A percentile compares a stretch with the other conserved stretches of the same genome.
Evolutionary conservation across 2,329 filamentous ascomycete genomes (phyloP).

Genomic region (Dactylella cylindrospora): DNA sequence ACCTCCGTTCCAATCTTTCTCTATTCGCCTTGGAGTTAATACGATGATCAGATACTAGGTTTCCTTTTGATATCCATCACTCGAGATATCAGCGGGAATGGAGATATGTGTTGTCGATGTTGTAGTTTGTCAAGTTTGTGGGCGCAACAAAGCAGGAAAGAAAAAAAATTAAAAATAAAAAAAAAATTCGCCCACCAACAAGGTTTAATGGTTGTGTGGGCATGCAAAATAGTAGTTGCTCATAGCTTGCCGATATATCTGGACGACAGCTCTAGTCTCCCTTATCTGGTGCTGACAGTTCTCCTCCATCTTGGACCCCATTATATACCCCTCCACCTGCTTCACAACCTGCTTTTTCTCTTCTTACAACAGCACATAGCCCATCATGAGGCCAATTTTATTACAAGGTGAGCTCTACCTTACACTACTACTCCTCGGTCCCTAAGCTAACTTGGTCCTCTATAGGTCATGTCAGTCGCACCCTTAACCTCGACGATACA

Average conservation of each 20-base stretch:
- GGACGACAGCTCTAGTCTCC: conserved; percentile 28
- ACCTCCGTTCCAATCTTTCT: too few relatives aligned
- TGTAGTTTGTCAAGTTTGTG: conserved; percentile 32
- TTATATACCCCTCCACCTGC: background rate
- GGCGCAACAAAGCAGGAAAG: conserved; percentile 11
- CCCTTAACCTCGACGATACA: conserved; percentile 8
- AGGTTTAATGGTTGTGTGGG: conserved; percentile 32
- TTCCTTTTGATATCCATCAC: too few relatives aligned
- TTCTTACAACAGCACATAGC: conserved; percentile 46
- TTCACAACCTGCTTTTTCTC: background rate
- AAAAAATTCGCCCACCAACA: conserved; percentile 41
- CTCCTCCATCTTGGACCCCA: background rate
- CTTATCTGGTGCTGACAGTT: conserved; percentile 11
- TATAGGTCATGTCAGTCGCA: conserved; percentile 35
- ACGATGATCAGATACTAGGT: too few relatives aligned
- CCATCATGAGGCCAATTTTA: conserved; percentile 92
- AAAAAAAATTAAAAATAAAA: conserved; percentile 17
- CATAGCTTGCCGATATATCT: conserved; percentile 27
- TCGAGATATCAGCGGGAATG: background rate
- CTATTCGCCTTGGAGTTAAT: too few relatives aligned
- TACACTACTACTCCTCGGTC: conserved; percentile 5
- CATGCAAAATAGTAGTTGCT: conserved; percentile 22
- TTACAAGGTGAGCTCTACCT: conserved; percentile 64
- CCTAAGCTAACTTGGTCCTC: conserved; percentile 43
- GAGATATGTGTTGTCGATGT: conserved; percentile 43